Base-by-base conservation (phyloP, 2,329 filamentous ascomycete genomes). In the Ambrosiella beaveri region DNA sequence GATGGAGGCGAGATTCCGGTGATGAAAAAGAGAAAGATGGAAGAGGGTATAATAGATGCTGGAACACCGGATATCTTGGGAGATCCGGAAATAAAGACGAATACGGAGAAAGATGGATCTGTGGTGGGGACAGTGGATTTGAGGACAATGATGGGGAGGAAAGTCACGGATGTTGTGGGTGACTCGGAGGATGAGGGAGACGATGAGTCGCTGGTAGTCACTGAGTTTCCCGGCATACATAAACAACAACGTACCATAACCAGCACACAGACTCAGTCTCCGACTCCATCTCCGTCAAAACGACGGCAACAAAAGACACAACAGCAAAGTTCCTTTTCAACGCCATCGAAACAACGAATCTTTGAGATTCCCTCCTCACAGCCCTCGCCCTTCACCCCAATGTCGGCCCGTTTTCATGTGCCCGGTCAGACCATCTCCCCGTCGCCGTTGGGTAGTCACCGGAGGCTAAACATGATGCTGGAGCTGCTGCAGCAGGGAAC, bases 291-390 rank as follows among this genome's bases (percentile, higher is more conserved):
- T 17, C 38, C 53, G 11, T 37, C 17, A 27, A 27, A 27, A 3
- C 27, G 2, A 27, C 3, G 1, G 3, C 27, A 27, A 27, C 3
- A 27, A 27, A 27, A 27, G 27, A 27, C 27, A 27, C 27, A 27
- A 27, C 27, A 27, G 5, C 27, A 27, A 27, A 27, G 27, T 47
- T 5, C 7, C n/a, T 47, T 41, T 11, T 70, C 74, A 59, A 76
- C 74, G 5, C 74, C 73, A 0, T 61, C 62, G 1, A 68, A 68
- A 15, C 8, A 9, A 55, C 64, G 62, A 11, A 65, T 65, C 15
- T 68, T 68, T 1, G 72, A 75, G 61, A 71, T 76, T 6, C 73
- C 73, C 1, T 74, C 73, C 0, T 76, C 75, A 0, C 69, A 71
- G 61, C 54, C 63, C 61, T 60, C 57, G 6, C 60, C 62, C 9